A percentile compares a stretch with the other conserved stretches of the same genome.
These are phyloP conservation scores for Aureobasidium namibiae DNA, from an alignment of 2,329 filamentous ascomycete species.

Conservation along the genomic window DNA sequence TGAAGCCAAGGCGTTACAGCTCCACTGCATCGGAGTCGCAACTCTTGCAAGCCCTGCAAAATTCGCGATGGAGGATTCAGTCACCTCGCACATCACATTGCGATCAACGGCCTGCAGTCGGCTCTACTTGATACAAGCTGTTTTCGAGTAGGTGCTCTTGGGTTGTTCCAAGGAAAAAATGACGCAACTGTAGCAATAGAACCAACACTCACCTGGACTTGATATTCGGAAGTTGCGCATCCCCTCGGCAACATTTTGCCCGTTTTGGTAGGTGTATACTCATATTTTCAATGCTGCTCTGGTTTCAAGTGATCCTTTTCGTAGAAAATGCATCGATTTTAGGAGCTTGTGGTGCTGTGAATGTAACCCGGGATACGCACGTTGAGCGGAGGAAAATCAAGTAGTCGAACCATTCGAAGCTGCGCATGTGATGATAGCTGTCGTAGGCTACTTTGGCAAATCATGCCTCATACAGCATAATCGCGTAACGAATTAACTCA, in stretches of 20 bases:
- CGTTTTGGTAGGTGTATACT: background rate
- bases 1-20: background rate
- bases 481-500: background rate
- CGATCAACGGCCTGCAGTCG: conserved; percentile 10
- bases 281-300: too few species aligned
- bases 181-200: background rate
- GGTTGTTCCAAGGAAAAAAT: background rate
- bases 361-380: too few species aligned
- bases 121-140: conserved; percentile 8
- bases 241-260: background rate
- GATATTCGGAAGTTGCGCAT: too few species aligned
- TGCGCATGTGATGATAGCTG: too few species aligned
- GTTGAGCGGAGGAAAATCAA: too few species aligned
- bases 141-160: too few species aligned
- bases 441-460: too few species aligned
- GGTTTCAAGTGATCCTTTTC: background rate
- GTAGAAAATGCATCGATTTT: too few species aligned
- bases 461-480: too few species aligned
- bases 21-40: conserved; percentile 4
- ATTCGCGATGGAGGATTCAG: background rate
- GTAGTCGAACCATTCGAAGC: too few species aligned
- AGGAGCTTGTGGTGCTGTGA: too few species aligned
- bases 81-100: background rate
- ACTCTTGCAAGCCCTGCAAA: background rate
- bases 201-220: background rate